Evolutionary conservation across 176 grass and related monocot genomes (phyloP), one percentile per base, ranked within the genome.

Genomic region (Carex cristatella): DNA sequence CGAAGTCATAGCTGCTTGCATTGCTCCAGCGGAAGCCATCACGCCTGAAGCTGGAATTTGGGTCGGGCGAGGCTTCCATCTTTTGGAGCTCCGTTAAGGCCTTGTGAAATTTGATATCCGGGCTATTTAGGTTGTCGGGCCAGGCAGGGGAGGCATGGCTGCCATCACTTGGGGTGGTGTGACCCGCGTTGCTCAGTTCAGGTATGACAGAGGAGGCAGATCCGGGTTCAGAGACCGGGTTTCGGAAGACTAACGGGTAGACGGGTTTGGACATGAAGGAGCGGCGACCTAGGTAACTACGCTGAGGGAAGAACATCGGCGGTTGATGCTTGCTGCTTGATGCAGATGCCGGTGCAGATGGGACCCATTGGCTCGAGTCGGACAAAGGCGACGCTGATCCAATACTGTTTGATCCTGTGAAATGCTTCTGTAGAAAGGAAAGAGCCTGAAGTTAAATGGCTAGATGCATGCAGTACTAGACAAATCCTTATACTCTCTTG

Each of bases 11-110:
- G 79, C 91, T 96, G 66, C 97, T 96, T 16, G 93, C 90, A 65
- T 94, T 96, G 85, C 97, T 96, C 97, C 93, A 99, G 85, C 97
- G 90, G 67, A 96, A 99, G 32, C 93, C 97, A 87, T 96, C 95
- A 86, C 92, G 84, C 79, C 93, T 90, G 30, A 90, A 99, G 53
- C 91, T 91, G 33, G 84, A 89, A 76, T 90, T 92, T 1, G 69
- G 88, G 42, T 88, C 93, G 38, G 93, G 93, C 6, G 93, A 99
- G 85, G 81, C 88, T 19, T 94, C 93, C 85, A 92, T 90, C 87
- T 94, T 99, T 79, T 77, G 90, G 65, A 96, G 88, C 76, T 96
- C 91, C 40, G 83, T 94, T 81, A 98, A 61, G 57, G 91, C 81
- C 10, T 86, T 94, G 72, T 90, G 87, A 65, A 94, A 91, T 88